A percentile compares a stretch with the other conserved stretches of the same genome.
Conservation (phyloP, 306 rosid species). For the Fragaria vesca region DNA sequence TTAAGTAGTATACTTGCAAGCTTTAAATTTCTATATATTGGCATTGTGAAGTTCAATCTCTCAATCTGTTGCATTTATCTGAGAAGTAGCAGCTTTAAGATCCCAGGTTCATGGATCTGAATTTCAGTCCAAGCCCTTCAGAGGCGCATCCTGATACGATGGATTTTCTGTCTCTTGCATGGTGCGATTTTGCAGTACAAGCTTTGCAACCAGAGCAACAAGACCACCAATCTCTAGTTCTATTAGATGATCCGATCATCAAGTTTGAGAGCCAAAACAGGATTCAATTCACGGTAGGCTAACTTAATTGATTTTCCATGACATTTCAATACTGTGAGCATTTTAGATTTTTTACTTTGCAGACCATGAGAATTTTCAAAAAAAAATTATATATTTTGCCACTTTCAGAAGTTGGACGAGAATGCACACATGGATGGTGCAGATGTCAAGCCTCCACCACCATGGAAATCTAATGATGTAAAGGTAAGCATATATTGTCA, state of each 20-base stretch:
- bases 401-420: constrained; percentile 46
- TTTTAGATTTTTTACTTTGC: neutral
- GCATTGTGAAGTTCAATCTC: constrained; percentile 10
- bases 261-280: constrained; percentile 44
- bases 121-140: constrained; percentile 58
- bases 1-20: constrained; percentile 40
- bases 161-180: constrained; percentile 86
- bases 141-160: constrained; percentile 80
- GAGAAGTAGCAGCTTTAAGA: neutral
- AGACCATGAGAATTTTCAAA: neutral
- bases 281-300: constrained; percentile 44
- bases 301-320: neutral
- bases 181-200: constrained; percentile 93
- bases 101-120: constrained; percentile 37
- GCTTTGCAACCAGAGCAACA: constrained; percentile 57
- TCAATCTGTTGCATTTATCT: neutral
- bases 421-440: constrained; percentile 53
- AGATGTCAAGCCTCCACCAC: constrained; percentile 59
- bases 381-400: neutral
- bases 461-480: constrained; percentile 83
- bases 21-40: constrained; percentile 25
- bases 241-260: constrained; percentile 45
- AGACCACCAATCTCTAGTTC: constrained; percentile 48
- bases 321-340: neutral
- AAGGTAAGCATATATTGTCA: constrained; percentile 36